Evolutionary conservation across 176 grass and related monocot genomes (phyloP).

Genomic region (Cymbopogon citratus): DNA sequence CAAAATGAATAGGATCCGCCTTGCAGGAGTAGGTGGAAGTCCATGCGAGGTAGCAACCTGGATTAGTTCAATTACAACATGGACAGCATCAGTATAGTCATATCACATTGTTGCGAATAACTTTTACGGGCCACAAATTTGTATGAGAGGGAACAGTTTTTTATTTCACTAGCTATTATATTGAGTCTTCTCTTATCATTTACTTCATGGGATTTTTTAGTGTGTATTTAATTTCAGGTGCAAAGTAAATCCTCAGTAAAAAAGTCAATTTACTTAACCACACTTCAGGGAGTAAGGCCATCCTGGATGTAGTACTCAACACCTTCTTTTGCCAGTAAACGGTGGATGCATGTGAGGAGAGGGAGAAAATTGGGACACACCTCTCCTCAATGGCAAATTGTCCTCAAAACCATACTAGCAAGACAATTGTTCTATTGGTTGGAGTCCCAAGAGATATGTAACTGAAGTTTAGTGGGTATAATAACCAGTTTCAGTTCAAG

Average conservation of each 20-base stretch:
- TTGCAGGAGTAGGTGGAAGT: constrained; percentile 82
- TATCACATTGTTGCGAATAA: neutral
- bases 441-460: neutral
- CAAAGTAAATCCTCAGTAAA: neutral
- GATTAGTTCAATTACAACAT: constrained; percentile 15
- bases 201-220: neutral
- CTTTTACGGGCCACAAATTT: neutral
- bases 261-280: neutral
- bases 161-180: neutral
- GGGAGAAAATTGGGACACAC: neutral
- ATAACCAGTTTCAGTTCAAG: neutral
- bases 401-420: neutral
- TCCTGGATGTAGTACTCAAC: neutral
- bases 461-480: neutral
- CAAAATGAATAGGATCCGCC: constrained; percentile 77
- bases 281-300: neutral
- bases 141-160: neutral
- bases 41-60: constrained; percentile 78
- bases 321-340: neutral
- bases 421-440: neutral
- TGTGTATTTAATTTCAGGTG: neutral
- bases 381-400: neutral
- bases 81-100: constrained; percentile 13
- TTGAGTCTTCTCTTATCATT: neutral
- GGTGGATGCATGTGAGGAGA: neutral